Evolutionary conservation across 2,329 filamentous ascomycete species (phyloP).

Genomic region (Colletotrichum gigasporum): DNA sequence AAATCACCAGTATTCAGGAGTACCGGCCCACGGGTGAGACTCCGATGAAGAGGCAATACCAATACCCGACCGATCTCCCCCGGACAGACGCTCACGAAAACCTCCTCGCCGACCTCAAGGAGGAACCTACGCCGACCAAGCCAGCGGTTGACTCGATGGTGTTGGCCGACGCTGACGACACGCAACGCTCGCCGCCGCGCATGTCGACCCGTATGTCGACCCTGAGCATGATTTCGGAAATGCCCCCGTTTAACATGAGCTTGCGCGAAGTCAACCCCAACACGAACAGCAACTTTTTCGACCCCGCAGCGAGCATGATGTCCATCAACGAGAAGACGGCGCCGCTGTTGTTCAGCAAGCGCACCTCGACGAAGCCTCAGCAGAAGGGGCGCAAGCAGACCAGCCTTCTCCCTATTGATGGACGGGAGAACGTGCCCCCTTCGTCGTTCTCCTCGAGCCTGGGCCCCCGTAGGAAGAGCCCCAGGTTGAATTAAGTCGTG

Average conservation of each 20-base stretch:
- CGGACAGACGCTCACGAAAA: conserved; percentile 67
- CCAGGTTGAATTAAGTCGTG: conserved; percentile 52
- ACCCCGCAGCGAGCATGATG: conserved; percentile 52
- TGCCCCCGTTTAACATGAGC: conserved; percentile 49
- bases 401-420: conserved; percentile 48
- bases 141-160: conserved; percentile 38
- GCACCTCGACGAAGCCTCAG: conserved; percentile 46
- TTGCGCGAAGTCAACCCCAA: conserved; percentile 65
- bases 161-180: conserved; percentile 50
- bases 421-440: conserved; percentile 61
- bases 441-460: conserved; percentile 55
- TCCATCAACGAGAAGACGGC: conserved; percentile 54
- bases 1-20: conserved; percentile 73
- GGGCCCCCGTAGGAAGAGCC: conserved; percentile 62
- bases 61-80: conserved; percentile 82
- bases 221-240: conserved; percentile 32
- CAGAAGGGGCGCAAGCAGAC: conserved; percentile 46
- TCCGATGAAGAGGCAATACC: conserved; percentile 82
- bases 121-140: conserved; percentile 39
- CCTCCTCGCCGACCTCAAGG: conserved; percentile 53
- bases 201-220: conserved; percentile 28
- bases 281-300: conserved; percentile 51
- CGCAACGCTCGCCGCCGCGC: conserved; percentile 19
- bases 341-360: conserved; percentile 55
- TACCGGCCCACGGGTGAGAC: conserved; percentile 89